Evolutionary conservation across 495 filamentous ascomycete genomes (phyloP).

Genomic region (Staphylotrichum longicolle): DNA sequence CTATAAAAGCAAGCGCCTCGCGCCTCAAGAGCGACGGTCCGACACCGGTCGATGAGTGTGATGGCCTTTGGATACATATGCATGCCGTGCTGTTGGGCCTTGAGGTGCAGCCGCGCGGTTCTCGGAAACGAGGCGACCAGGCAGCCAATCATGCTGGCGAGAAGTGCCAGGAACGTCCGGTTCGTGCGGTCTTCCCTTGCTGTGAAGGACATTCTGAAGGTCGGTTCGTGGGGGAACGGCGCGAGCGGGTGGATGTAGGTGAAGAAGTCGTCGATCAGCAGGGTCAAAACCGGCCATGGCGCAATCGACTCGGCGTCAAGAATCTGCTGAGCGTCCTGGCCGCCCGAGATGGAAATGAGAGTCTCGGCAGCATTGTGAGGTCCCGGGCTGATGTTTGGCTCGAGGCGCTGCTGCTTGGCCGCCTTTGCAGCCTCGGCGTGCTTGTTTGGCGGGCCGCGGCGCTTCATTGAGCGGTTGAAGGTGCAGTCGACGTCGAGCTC

Average conservation of each 20-base stretch:
- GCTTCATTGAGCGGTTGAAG: constrained; percentile 71
- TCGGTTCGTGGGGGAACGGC: constrained; percentile 81
- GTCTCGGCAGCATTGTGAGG: constrained; percentile 52
- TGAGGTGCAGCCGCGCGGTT: constrained; percentile 68
- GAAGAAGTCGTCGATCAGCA: constrained; percentile 83
- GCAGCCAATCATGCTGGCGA: constrained; percentile 76
- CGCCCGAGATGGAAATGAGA: constrained; percentile 42
- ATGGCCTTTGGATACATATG: constrained; percentile 65
- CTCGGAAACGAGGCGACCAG: constrained; percentile 80
- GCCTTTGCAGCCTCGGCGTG: constrained; percentile 71
- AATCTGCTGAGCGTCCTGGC: constrained; percentile 28
- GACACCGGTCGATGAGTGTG: constrained; percentile 69
- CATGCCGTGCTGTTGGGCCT: constrained; percentile 54
- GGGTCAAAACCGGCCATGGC: constrained; percentile 59
- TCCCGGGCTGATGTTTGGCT: constrained; percentile 36
- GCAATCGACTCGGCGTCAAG: constrained; percentile 72
- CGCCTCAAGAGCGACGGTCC: constrained; percentile 67
- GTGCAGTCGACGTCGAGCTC: constrained; percentile 82
- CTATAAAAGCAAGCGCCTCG: constrained; percentile 67
- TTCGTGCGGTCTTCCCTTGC: constrained; percentile 67
- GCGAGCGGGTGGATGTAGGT: constrained; percentile 85
- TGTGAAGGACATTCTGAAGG: constrained; percentile 71
- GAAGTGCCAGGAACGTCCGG: constrained; percentile 67
- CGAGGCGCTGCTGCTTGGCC: constrained; percentile 60
- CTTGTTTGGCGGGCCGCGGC: constrained; percentile 81